phyloP scores from a whole-genome alignment of 2,329 filamentous ascomycete species.

The Myriangium duriaei region DNA sequence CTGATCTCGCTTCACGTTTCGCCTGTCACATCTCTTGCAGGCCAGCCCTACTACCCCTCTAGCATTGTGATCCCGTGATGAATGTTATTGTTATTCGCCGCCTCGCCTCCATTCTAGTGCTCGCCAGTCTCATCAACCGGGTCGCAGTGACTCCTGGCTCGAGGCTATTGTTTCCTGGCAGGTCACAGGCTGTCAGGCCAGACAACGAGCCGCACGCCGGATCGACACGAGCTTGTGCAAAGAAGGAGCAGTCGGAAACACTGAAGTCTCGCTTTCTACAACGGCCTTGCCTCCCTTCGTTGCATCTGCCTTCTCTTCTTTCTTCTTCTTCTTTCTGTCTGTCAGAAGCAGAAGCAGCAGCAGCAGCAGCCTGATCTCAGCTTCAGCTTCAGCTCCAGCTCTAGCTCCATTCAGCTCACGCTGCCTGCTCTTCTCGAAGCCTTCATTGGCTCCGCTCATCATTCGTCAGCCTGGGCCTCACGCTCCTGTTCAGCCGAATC shows the following conservation, averaged over 20 bases:
- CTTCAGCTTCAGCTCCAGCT: background rate
- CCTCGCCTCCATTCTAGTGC: no score
- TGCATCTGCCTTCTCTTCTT: background rate
- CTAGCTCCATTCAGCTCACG: background rate
- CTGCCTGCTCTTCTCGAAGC: no score
- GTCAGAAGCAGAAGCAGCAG: no score
- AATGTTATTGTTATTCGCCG: no score
- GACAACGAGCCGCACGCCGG: background rate
- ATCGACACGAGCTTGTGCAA: background rate
- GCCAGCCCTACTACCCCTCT: background rate
- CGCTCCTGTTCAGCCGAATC: no score
- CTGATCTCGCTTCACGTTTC: no score
- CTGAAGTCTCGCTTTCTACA: background rate
- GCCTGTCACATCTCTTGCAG: background rate
- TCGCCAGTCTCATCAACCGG: background rate
- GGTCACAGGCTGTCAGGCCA: no score
- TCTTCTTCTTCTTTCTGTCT: background rate
- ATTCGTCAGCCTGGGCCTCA: no score
- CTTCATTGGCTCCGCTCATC: no score
- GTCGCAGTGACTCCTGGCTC: background rate
- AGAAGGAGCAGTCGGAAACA: background rate
- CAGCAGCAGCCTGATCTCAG: background rate
- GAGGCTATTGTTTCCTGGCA: background rate
- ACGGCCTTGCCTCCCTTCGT: background rate
- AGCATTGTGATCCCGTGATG: no score